Base-by-base conservation (phyloP, 2,329 filamentous ascomycete genomes). In the Capronia coronata region DNA sequence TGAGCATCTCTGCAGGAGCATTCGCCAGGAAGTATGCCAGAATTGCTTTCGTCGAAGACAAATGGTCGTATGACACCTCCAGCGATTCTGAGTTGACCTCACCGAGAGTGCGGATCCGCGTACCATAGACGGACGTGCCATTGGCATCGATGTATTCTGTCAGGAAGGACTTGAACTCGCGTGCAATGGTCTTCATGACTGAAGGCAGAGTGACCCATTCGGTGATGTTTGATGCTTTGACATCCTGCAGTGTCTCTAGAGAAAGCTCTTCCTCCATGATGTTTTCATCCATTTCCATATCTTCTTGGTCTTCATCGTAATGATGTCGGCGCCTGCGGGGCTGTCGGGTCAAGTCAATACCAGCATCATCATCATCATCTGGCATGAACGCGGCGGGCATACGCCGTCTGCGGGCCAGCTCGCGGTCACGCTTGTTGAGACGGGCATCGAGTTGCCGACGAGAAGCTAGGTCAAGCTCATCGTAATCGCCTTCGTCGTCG, bases 221-320 rank as follows among this genome's bases (percentile, higher is more conserved):
- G 0, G 89, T 94, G 64, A 98, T 74, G 59, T 86, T 95, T 14
- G 88, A 80, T 14, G 93, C 89, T 67, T 98, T 98, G 57, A 97
- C 84, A 66, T 98, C 93, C 55, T 86, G 82, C 35, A 98, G 75
- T 10, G 87, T 88, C 68, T 97, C 91, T 0, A 97, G 78, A 1
- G 90, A 90, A 16, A 98, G 78, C 67, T 97, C 90, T 67, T 94
- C 91, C 57, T 94, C 87, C 86, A 97, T 91, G 57, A 95, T 89
- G 63, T 96, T 88, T 41, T 85, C 87, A 51, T 84, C 87, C 82
- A 95, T 89, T 54, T 90, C 85, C 61, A 83, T 76, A 59, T 95
- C 90, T 58, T 96, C 90, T 10, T 84, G 83, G 34, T 95, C 89
- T 68, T 98, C 94, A 58, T 98, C 93, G 64, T 97, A 98, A 60